Evolutionary conservation across 2,329 filamentous ascomycete species (phyloP).

Genomic region (Alternaria dauci): DNA sequence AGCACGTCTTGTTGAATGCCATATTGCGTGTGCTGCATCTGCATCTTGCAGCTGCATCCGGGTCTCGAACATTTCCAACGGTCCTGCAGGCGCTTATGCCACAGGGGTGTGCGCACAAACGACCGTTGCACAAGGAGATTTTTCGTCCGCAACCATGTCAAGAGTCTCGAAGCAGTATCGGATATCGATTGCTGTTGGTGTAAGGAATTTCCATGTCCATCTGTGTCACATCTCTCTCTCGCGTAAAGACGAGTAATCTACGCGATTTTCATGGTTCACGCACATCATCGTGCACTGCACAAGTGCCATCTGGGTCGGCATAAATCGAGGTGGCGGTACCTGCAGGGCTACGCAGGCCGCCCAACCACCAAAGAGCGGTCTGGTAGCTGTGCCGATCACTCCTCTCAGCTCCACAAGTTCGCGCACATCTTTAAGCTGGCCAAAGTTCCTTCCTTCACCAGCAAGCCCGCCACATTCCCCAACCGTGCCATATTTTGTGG

Average conservation of each 20-base stretch:
- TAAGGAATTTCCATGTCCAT: not conserved
- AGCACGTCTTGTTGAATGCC: conserved; percentile 17
- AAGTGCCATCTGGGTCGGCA: conserved; percentile 16
- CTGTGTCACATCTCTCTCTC: not conserved
- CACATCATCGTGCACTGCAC: conserved; percentile 30
- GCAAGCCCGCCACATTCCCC: conserved; percentile 14
- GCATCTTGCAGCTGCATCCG: conserved; percentile 13
- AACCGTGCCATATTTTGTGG: conserved; percentile 26
- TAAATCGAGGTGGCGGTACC: conserved; percentile 24
- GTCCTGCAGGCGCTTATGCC: conserved; percentile 5
- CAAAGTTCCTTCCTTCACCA: conserved; percentile 10
- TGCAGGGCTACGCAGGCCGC: conserved; percentile 28
- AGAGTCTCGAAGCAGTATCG: not conserved
- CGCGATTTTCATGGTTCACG: conserved; percentile 26
- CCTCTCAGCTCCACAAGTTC: conserved; percentile 38
- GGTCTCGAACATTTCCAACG: conserved; percentile 15
- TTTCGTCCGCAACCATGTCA: not conserved
- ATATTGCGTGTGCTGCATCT: conserved; percentile 15
- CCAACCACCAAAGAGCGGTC: conserved; percentile 35
- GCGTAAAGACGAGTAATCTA: conserved; percentile 1
- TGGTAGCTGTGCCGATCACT: conserved; percentile 29
- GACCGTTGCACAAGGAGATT: conserved; percentile 6
- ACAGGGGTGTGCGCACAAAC: conserved; percentile 13
- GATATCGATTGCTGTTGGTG: not conserved
- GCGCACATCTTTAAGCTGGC: conserved; percentile 25